Evolutionary conservation across 2,329 filamentous ascomycete species (phyloP).

Genomic region (Pseudocercospora cruenta): DNA sequence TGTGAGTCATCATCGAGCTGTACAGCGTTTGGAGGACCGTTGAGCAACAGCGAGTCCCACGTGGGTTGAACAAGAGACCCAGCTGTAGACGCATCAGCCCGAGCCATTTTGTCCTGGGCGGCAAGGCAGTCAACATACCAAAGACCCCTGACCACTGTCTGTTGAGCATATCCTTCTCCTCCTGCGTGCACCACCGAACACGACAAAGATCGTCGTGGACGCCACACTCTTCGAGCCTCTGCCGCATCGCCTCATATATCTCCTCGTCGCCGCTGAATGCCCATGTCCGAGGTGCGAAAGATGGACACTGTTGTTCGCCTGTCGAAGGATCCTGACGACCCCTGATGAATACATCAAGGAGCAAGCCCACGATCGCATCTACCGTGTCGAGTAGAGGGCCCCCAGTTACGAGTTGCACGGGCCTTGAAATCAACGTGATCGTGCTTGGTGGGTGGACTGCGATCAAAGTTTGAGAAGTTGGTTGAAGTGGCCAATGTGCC

Average conservation of each 20-base stretch:
- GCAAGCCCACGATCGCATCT: background rate
- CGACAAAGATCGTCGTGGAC: background rate
- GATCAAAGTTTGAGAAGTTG: background rate
- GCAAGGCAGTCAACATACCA: background rate
- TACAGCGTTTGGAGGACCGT: too few relatives aligned
- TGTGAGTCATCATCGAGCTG: background rate
- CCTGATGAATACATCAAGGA: background rate
- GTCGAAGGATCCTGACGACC: background rate
- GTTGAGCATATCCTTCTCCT: slow-evolving; percentile 6
- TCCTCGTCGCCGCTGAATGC: background rate
- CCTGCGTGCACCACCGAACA: background rate
- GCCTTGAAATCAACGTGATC: background rate
- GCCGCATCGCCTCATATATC: background rate
- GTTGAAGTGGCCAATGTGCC: background rate
- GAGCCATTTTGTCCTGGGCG: background rate
- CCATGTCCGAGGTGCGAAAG: slow-evolving; percentile 3
- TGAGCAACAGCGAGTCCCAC: too few relatives aligned
- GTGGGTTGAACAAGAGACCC: too few relatives aligned
- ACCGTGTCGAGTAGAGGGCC: background rate
- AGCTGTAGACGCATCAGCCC: too few relatives aligned
- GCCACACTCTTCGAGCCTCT: background rate
- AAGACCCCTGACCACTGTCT: background rate
- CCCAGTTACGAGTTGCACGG: background rate
- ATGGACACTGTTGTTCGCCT: background rate
- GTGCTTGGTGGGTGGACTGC: background rate